Evolutionary conservation across 257 asterid genomes (phyloP).

Genomic region (Capsicum chinense): DNA sequence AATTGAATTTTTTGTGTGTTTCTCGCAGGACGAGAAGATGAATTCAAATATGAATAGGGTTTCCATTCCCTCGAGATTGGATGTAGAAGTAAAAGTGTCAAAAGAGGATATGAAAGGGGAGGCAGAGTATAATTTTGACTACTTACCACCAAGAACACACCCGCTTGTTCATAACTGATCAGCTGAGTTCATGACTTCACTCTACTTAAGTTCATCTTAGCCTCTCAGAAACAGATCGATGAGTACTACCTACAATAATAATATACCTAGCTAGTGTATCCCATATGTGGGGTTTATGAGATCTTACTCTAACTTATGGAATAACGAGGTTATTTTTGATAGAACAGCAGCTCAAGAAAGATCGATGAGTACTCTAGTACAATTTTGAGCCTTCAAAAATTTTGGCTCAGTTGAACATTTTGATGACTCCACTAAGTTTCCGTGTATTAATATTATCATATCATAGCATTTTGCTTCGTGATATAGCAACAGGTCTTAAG

Average conservation of each 20-base stretch:
- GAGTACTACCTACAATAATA: too few species aligned
- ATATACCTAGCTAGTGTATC: too few species aligned
- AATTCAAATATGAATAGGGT: constrained; percentile 42
- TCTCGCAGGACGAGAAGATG: constrained; percentile 41
- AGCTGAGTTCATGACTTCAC: not conserved
- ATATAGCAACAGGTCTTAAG: not conserved
- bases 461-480: not conserved
- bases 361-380: not conserved
- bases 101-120: constrained; percentile 25
- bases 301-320: too few species aligned
- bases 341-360: too few species aligned
- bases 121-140: constrained; percentile 69
- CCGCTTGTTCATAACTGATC: constrained; percentile 40
- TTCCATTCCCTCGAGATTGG: constrained; percentile 34
- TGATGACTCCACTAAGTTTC: not conserved
- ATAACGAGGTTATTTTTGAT: too few species aligned
- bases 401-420: constrained; percentile 1
- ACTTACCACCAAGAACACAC: constrained; percentile 73
- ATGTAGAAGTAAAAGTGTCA: not conserved
- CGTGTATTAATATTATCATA: not conserved
- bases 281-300: too few species aligned
- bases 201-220: not conserved
- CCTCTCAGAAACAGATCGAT: not conserved
- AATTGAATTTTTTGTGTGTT: not conserved
- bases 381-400: not conserved